phyloP scores from a whole-genome alignment of 495 filamentous ascomycete species.

The Penicillium waksmanii region DNA sequence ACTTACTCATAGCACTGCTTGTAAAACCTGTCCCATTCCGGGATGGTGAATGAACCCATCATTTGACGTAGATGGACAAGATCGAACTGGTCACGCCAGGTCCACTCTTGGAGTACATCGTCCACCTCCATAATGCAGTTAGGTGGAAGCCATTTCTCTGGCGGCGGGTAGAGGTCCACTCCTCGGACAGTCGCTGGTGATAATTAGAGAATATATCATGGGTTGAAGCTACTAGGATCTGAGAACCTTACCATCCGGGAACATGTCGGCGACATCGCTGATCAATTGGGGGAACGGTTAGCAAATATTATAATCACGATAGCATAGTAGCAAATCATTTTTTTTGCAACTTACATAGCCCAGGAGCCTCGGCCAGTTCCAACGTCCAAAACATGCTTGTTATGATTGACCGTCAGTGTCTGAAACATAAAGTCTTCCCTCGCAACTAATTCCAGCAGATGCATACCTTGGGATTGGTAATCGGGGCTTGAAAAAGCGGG shows the following conservation, averaged over 20 bases:
- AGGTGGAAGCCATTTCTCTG: slow-evolving; percentile 33
- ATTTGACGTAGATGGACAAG: slow-evolving; percentile 35
- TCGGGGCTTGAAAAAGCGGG: slow-evolving; percentile 13
- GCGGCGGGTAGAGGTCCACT: slow-evolving; percentile 28
- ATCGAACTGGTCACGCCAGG: slow-evolving; percentile 33
- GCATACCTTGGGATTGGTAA: background rate
- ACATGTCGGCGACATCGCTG: slow-evolving; percentile 33
- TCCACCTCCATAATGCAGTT: slow-evolving; percentile 39
- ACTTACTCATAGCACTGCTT: slow-evolving; percentile 28
- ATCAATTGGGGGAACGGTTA: background rate
- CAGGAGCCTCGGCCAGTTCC: slow-evolving; percentile 32
- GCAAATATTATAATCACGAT: slow-evolving; percentile 3
- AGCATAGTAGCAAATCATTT: background rate
- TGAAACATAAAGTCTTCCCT: background rate
- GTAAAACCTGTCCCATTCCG: slow-evolving; percentile 35
- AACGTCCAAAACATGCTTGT: slow-evolving; percentile 28
- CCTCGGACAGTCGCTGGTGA: slow-evolving; percentile 24
- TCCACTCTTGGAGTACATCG: slow-evolving; percentile 33
- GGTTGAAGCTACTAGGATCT: background rate
- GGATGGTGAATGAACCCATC: slow-evolving; percentile 21
- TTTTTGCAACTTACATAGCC: slow-evolving; percentile 28
- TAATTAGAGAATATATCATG: background rate
- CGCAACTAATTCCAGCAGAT: background rate
- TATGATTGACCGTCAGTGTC: background rate
- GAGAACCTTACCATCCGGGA: slow-evolving; percentile 16